Evolutionary conservation across 1,139 yeast species (phyloP), one percentile per base, ranked within the genome.

Genomic region (Debaryomycetaceae sp.): DNA sequence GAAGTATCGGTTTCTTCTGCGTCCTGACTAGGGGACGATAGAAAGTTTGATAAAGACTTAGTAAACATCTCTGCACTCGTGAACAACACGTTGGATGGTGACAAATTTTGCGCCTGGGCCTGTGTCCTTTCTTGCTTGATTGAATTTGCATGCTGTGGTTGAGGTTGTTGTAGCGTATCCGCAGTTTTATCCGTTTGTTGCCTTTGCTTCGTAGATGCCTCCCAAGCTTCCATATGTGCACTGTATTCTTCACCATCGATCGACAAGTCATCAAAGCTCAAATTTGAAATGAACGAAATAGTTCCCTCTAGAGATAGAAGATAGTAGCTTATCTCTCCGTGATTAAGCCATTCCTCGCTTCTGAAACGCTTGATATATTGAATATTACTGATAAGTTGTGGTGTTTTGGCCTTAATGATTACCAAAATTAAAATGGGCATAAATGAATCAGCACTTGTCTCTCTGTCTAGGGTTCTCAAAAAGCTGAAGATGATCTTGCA

Each of bases 401-500:
- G 69, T 0, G 85, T 78, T 42, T 78, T 75, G 1, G 96, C 83
- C 54, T 83, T 84, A 40, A 93, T 65, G 2, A 91, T 78, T 6
- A 93, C 86, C 53, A 84, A 83, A 34, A 95, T 90, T 42, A 95
- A 69, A 39, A 93, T 65, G 0, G 99, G 99, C 24, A 95, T 76
- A 62, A 95, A 95, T 27, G 88, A 80, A 64, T 95, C 99, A 0
- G 99, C 99, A 53, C 91, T 91, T 2, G 78, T 71, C 55, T 88
- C 95, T 47, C 72, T 71, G 45, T 83, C 85, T 36, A 80, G 78
- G 45, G 84, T 86, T 52, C 90, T 82, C 45, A 95, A 76, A 45
- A 88, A 74, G 14, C 96, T 95, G 70, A 90, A 90, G 6, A 95
- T 84, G 13, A 93, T 91, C 62, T 93, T 93, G 61, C 98, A 91